Conservation (phyloP, 2,329 filamentous ascomycete genomes). For the Penicillium capsulatum region DNA sequence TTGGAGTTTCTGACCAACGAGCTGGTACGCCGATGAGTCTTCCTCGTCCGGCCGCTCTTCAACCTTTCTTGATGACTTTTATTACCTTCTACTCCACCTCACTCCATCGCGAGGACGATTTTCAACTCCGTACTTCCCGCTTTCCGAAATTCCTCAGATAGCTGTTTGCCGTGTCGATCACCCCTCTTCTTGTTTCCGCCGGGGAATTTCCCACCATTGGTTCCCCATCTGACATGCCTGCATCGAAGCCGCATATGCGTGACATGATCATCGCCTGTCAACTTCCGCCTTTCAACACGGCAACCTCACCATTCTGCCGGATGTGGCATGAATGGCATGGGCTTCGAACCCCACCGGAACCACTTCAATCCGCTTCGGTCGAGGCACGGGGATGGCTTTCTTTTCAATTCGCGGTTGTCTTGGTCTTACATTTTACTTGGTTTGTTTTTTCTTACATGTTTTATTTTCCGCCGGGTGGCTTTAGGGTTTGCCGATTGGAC, state of each 20-base stretch:
- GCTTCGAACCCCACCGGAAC: slow-evolving; percentile 4
- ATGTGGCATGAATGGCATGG: slow-evolving; percentile 2
- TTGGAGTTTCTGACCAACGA: slow-evolving; percentile 37
- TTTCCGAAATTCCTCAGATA: slow-evolving; percentile 6
- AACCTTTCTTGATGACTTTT: slow-evolving; percentile 13
- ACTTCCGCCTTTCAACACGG: slow-evolving; percentile 13
- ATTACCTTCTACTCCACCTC: slow-evolving; percentile 13
- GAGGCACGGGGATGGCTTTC: slow-evolving; percentile 9
- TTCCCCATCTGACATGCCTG: slow-evolving; percentile 11
- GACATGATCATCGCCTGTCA: slow-evolving; percentile 10
- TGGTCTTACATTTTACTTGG: slow-evolving; percentile 10
- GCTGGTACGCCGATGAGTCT: slow-evolving; percentile 30
- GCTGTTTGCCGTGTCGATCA: slow-evolving; percentile 10
- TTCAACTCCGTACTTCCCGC: slow-evolving; percentile 9
- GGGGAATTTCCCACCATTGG: slow-evolving; percentile 5
- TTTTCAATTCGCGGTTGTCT: slow-evolving; percentile 18
- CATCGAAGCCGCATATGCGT: slow-evolving; percentile 11
- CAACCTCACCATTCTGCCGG: slow-evolving; percentile 1
- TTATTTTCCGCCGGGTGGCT: slow-evolving; percentile 5
- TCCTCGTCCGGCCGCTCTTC: slow-evolving; percentile 3
- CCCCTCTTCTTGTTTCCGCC: slow-evolving; percentile 7
- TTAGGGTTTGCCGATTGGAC: slow-evolving; percentile 3
- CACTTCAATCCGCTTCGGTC: slow-evolving; percentile 3
- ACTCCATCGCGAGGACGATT: slow-evolving; percentile 7
- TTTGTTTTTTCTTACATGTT: slow-evolving; percentile 8